Evolutionary conservation across 1,284 basidiomycete genomes (phyloP), one percentile per base, ranked within the genome.

Genomic region (Porodaedalea pini): DNA sequence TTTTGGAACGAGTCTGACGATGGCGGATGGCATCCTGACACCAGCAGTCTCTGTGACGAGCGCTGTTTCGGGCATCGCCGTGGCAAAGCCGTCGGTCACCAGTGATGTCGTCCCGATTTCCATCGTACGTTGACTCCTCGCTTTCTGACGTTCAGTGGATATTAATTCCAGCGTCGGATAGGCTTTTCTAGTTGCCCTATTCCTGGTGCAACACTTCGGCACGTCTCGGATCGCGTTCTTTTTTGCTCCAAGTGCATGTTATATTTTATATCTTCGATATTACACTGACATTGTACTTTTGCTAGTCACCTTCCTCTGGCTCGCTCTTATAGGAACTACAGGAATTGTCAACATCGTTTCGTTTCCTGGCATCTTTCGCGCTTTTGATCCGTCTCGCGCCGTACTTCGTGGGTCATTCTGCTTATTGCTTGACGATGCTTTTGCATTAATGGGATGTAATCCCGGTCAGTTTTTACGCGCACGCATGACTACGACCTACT

Each of bases 11-110:
- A 78, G 79, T 23, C 69, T 86, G 43, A 85, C 83, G 0, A 76
- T 87, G 70, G 78, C 82, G 0, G 83, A 86, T 61, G 83, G 85
- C 36, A 69, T 83, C 19, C 75, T 82, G 36, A 83, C 82, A 1
- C 83, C 84, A 11, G 84, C 86, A 3, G 84, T 88, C 2, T 86
- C 82, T 0, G 81, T 89, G n/a, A 83, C 82, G 0, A 82, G 79
- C 54, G 85, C 85, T 3, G 83, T 88, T 1, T 78, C 74, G 15
- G 86, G 86, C n/a, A 83, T 88, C 55, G 82, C 76, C 1, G 78
- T 87, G 13, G 82, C 82, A 3, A 78, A 79, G 57, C 74, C 79
- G 0, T 71, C 70, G 1, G 75, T 86, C 7, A 58, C 64, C 1
- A 63, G 69, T 8, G 70, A 80, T 44, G 73, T 86, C 43, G 73